Percentiles rank a stretch among this genome's conserved stretches.
Evolutionary conservation across 1,139 yeast species (phyloP).

Genomic region (Zygoascus sp.): DNA sequence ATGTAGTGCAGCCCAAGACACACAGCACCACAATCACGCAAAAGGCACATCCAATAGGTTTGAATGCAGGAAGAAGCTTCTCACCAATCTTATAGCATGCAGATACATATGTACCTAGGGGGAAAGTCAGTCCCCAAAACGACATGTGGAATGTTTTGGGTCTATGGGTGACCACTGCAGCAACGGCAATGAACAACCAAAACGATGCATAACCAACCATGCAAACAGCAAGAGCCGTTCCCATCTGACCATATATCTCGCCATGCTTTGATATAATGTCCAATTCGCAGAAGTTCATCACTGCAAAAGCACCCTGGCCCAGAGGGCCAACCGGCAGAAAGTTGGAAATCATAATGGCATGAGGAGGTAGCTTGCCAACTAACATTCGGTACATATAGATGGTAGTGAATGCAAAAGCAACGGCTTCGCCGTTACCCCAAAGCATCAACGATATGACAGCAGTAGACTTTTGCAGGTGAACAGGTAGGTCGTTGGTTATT

Average conservation of each 20-base stretch:
- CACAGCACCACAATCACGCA: constrained; percentile 43
- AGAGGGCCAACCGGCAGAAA: constrained; percentile 64
- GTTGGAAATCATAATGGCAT: constrained; percentile 45
- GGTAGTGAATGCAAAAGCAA: constrained; percentile 55
- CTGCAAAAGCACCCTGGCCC: constrained; percentile 78
- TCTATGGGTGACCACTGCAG: constrained; percentile 33
- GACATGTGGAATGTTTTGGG: constrained; percentile 50
- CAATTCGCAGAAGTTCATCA: constrained; percentile 45
- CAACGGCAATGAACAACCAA: constrained; percentile 51
- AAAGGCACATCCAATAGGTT: constrained; percentile 59
- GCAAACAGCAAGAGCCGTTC: constrained; percentile 39
- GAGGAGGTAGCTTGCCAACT: constrained; percentile 55
- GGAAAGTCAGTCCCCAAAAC: constrained; percentile 90
- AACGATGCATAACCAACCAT: constrained; percentile 60
- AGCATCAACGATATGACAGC: constrained; percentile 51
- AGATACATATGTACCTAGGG: constrained; percentile 76
- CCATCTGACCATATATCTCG: not conserved
- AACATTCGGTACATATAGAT: constrained; percentile 58
- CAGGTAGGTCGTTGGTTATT: constrained; percentile 45
- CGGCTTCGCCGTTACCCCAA: constrained; percentile 63
- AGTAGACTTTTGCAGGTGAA: constrained; percentile 46
- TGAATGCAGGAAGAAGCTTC: constrained; percentile 49
- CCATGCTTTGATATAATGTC: constrained; percentile 5
- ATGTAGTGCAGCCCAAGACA: constrained; percentile 38
- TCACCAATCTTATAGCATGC: constrained; percentile 52